These are phyloP conservation scores for Cryptococcus sp. DNA, from an alignment of 1,284 basidiomycete genomes.

Conservation along the genomic window DNA sequence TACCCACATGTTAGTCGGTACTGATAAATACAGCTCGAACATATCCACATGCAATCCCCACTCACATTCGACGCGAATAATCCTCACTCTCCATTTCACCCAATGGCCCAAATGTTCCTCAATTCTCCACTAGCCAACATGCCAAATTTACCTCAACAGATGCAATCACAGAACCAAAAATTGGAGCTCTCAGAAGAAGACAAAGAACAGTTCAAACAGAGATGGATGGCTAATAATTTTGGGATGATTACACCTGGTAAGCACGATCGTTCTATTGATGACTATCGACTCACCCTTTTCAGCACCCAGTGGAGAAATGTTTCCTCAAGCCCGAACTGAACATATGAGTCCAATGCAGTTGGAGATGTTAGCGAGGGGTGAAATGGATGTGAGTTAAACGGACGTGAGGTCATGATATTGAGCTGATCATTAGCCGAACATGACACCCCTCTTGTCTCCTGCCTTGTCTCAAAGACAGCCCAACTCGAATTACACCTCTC, in stretches of 20 bases:
- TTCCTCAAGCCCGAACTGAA: slow-evolving; percentile 32
- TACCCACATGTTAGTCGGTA: neutral
- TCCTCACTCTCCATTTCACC: slow-evolving; percentile 23
- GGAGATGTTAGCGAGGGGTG: slow-evolving; percentile 31
- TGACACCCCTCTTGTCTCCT: slow-evolving; percentile 38
- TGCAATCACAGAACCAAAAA: slow-evolving; percentile 5
- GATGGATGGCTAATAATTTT: slow-evolving; percentile 4
- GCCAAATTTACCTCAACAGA: neutral
- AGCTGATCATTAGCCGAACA: slow-evolving; percentile 18
- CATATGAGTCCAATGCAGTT: slow-evolving; percentile 44
- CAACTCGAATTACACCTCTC: slow-evolving; percentile 27
- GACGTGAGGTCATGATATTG: neutral
- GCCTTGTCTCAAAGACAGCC: slow-evolving; percentile 29
- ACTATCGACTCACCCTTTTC: neutral
- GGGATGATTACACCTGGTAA: slow-evolving; percentile 38
- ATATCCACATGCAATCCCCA: slow-evolving; percentile 48
- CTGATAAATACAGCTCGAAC: slow-evolving; percentile 32
- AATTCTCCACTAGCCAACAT: slow-evolving; percentile 13
- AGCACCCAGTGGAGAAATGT: slow-evolving; percentile 41
- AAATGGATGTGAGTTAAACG: slow-evolving; percentile 22
- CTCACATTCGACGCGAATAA: slow-evolving; percentile 33
- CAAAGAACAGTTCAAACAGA: slow-evolving; percentile 1
- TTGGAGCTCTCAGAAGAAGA: neutral
- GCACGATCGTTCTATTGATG: neutral
- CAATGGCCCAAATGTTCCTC: slow-evolving; percentile 37